phyloP scores from a whole-genome alignment of 2,329 filamentous ascomycete genomes.

The Diaporthe sp. region DNA sequence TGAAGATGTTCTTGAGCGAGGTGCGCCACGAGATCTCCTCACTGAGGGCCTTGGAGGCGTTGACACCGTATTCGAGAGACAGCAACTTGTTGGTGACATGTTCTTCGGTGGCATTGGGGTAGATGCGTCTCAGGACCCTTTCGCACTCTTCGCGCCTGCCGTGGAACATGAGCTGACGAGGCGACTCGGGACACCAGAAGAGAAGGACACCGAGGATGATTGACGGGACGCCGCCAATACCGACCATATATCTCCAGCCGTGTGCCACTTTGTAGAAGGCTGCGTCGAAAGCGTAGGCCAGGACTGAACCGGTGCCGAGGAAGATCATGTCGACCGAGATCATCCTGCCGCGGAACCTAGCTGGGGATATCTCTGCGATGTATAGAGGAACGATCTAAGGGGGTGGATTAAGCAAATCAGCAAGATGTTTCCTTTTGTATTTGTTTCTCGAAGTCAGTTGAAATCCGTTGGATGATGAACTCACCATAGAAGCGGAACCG shows the following conservation, averaged over 20 bases:
- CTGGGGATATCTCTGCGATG: slow-evolving; percentile 64
- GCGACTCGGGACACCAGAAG: slow-evolving; percentile 63
- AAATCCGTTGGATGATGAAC: neutral
- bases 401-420: neutral
- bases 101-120: slow-evolving; percentile 56
- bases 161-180: slow-evolving; percentile 62
- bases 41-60: slow-evolving; percentile 54
- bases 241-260: slow-evolving; percentile 68
- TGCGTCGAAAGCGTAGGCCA: slow-evolving; percentile 58
- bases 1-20: slow-evolving; percentile 61
- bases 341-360: slow-evolving; percentile 53
- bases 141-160: slow-evolving; percentile 56
- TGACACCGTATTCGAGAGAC: slow-evolving; percentile 56
- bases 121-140: slow-evolving; percentile 55
- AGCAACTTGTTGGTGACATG: slow-evolving; percentile 61
- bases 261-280: slow-evolving; percentile 55
- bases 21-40: slow-evolving; percentile 57
- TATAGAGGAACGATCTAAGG: slow-evolving; percentile 57
- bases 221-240: slow-evolving; percentile 60
- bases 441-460: neutral
- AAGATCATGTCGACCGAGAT: slow-evolving; percentile 50
- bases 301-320: slow-evolving; percentile 58
- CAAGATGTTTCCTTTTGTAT: neutral
- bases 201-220: slow-evolving; percentile 60
- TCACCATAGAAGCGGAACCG: slow-evolving; percentile 19